phyloP scores from a whole-genome alignment of 2,329 filamentous ascomycete species.

The Aspergillus sp. region DNA sequence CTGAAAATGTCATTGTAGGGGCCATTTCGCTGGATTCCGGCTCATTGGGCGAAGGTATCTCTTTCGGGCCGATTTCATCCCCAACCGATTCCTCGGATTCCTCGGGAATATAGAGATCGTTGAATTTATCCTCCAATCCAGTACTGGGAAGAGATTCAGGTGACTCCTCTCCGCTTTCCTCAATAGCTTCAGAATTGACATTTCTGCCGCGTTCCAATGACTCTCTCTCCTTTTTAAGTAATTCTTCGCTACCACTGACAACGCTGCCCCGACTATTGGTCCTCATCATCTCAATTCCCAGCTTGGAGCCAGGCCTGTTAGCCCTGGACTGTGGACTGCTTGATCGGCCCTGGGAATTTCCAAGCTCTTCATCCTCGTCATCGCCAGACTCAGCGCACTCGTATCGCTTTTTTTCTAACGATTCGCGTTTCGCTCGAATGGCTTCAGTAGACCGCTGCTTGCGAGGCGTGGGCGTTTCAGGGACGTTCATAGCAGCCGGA shows the following conservation, averaged over 20 bases:
- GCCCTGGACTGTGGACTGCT: constrained; percentile 49
- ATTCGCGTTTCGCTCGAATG: constrained; percentile 68
- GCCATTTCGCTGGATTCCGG: constrained; percentile 6
- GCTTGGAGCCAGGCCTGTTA: constrained; percentile 72
- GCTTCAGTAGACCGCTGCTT: constrained; percentile 69
- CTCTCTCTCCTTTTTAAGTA: constrained; percentile 30
- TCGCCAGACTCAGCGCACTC: constrained; percentile 86
- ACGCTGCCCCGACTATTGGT: constrained; percentile 90
- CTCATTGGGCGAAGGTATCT: constrained; percentile 9
- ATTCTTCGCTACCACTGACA: constrained; percentile 41
- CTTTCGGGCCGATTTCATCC: constrained; percentile 19
- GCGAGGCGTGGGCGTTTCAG: constrained; percentile 46
- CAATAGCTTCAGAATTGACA: constrained; percentile 14
- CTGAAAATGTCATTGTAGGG: constrained; percentile 2
- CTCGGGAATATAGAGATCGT: constrained; percentile 29
- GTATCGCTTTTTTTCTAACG: constrained; percentile 64
- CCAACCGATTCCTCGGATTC: constrained; percentile 27
- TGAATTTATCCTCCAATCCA: constrained; percentile 26
- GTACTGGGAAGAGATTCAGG: constrained; percentile 17
- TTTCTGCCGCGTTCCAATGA: constrained; percentile 23
- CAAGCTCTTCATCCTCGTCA: constrained; percentile 90
- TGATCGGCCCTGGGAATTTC: constrained; percentile 48
- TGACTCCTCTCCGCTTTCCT: constrained; percentile 17
- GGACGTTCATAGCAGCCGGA: constrained; percentile 55
- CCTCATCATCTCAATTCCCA: constrained; percentile 96